phyloP scores from a whole-genome alignment of 2,329 filamentous ascomycete genomes.

The Colletotrichum paranaense region DNA sequence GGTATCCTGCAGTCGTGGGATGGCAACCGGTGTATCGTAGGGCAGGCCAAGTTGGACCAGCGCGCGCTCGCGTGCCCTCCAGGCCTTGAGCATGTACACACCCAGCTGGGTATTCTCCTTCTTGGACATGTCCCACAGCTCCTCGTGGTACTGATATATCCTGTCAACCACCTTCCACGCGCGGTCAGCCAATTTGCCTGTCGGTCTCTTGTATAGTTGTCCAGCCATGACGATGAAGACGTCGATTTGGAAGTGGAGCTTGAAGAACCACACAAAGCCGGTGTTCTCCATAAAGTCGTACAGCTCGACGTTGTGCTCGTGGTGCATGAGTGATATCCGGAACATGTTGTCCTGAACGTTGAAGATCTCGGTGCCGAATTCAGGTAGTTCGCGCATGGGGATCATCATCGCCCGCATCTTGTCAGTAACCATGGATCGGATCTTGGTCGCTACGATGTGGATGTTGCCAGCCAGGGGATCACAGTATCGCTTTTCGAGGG shows the following conservation, averaged over 20 bases:
- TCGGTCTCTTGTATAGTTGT: conserved; percentile 60
- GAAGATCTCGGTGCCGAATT: conserved; percentile 62
- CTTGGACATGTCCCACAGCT: conserved; percentile 61
- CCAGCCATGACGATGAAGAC: conserved; percentile 66
- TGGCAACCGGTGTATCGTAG: conserved; percentile 57
- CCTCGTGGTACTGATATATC: conserved; percentile 60
- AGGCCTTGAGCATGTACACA: conserved; percentile 61
- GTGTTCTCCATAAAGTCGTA: conserved; percentile 55
- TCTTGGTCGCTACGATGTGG: conserved; percentile 61
- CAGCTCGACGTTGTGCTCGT: conserved; percentile 58
- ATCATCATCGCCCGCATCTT: conserved; percentile 61
- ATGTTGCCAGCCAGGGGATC: conserved; percentile 64
- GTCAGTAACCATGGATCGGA: conserved; percentile 59
- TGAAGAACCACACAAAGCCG: conserved; percentile 67
- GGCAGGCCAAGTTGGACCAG: conserved; percentile 49
- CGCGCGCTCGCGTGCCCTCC: conserved; percentile 60
- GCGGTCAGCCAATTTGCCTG: conserved; percentile 62
- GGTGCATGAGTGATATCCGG: conserved; percentile 61
- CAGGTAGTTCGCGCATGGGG: conserved; percentile 58
- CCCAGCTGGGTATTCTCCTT: conserved; percentile 58
- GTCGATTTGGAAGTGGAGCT: conserved; percentile 66
- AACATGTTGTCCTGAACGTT: conserved; percentile 65
- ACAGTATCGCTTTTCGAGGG: conserved; percentile 61
- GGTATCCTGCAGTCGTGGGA: conserved; percentile 55
- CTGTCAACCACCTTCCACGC: conserved; percentile 62